phyloP scores from a whole-genome alignment of 495 filamentous ascomycete genomes.

The Trichocladium uniseriatum region DNA sequence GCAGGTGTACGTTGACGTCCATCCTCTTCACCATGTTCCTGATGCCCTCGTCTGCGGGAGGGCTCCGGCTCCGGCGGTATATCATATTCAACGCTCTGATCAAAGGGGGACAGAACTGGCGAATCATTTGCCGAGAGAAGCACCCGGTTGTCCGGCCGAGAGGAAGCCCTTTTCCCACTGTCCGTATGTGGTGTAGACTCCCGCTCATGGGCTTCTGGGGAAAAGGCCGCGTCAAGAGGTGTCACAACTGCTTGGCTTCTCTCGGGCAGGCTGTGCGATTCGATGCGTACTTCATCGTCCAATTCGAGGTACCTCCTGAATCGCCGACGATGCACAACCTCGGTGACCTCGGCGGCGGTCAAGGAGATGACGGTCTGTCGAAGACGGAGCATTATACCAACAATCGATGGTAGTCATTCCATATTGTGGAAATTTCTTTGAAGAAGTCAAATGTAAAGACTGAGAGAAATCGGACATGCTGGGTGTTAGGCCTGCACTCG shows the following conservation, averaged over 20 bases:
- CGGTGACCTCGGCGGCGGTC: conserved; percentile 44
- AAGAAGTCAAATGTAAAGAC: too few relatives aligned
- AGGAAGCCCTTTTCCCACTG: not conserved
- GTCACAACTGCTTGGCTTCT: too few relatives aligned
- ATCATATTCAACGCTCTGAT: not conserved
- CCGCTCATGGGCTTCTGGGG: not conserved
- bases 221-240: too few relatives aligned
- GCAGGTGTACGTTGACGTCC: not conserved
- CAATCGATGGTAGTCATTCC: not conserved
- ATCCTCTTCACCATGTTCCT: not conserved
- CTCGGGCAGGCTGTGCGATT: not conserved
- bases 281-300: not conserved
- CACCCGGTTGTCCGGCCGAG: not conserved
- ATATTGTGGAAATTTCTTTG: too few relatives aligned
- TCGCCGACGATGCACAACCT: conserved; percentile 35
- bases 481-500: too few relatives aligned
- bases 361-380: conserved; percentile 45
- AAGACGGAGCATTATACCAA: conserved; percentile 45
- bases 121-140: not conserved
- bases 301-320: conserved; percentile 29
- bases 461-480: too few relatives aligned
- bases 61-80: not conserved
- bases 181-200: not conserved
- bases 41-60: not conserved
- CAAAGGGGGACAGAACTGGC: not conserved